A percentile compares a stretch with the other conserved stretches of the same genome.
Conservation (phyloP, 2,329 filamentous ascomycete species). For the Colletotrichum lini region DNA sequence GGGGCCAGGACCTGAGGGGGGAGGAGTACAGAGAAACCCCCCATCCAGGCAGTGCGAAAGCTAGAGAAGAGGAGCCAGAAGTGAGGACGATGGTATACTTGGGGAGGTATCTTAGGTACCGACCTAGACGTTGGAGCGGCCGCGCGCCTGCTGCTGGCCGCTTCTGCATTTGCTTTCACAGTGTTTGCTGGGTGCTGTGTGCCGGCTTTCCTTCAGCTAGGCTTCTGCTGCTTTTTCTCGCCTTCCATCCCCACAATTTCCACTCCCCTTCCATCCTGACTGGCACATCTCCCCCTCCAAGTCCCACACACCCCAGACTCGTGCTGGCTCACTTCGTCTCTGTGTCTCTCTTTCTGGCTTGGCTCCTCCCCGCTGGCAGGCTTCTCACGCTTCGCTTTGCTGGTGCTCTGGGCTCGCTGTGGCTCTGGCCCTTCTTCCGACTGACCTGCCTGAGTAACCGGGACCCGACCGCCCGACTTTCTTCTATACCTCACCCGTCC, state of each 20-base stretch:
- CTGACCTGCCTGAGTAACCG: slow-evolving; percentile 19
- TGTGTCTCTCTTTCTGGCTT: slow-evolving; percentile 7
- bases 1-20: neutral
- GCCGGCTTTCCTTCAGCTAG: neutral
- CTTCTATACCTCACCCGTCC: slow-evolving; percentile 21
- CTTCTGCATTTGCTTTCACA: neutral
- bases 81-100: neutral
- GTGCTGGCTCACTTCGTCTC: slow-evolving; percentile 9
- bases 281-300: slow-evolving; percentile 42
- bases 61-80: neutral
- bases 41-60: neutral
- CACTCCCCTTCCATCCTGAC: slow-evolving; percentile 28
- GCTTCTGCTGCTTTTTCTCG: slow-evolving; percentile 44
- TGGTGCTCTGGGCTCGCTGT: slow-evolving; percentile 11
- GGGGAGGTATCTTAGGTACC: too few species aligned
- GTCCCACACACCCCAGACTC: slow-evolving; percentile 22
- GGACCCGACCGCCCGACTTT: slow-evolving; percentile 37
- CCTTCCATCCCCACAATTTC: slow-evolving; percentile 48
- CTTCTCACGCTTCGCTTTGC: slow-evolving; percentile 1
- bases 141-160: slow-evolving; percentile 33
- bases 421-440: slow-evolving; percentile 17
- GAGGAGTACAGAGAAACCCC: too few species aligned
- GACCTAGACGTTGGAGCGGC: too few species aligned
- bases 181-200: neutral
- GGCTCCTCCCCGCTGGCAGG: neutral